Evolutionary conservation across 2,329 filamentous ascomycete species (phyloP), one percentile per base, ranked within the genome.

Genomic region (Fusarium aywerte): DNA sequence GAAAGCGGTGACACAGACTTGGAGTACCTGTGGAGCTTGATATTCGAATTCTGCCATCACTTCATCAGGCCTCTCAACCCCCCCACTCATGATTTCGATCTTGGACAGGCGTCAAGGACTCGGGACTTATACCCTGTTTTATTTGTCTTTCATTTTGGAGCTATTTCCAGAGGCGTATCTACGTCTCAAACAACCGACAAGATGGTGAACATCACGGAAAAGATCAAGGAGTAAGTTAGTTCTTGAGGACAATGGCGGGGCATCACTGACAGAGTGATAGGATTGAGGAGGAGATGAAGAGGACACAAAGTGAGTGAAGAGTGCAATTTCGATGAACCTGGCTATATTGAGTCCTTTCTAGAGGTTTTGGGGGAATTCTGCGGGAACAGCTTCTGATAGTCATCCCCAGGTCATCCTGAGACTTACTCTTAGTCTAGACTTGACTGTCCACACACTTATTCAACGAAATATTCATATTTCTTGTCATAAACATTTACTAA

Each of bases 151-250:
- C 11, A 42, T 64, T 63, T 13, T 27, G 21, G 15, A 45, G n/a
- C n/a, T 52, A 52, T 58, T 53, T 63, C 40, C 36, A 58, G 58
- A 67, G 70, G 48, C 71, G 71, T 62, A 62, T 57, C 56, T 4
- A 58, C 68, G 70, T 67, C 52, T 73, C 53, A 36, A 74, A 74
- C 64, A 65, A 58, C 63, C 68, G 67, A 56, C 80, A 86, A 82
- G 75, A 99, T 99, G 96, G 96, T 98, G 80, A 98, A 98, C 84
- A 99, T 99, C 72, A 98, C 96, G 70, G 96, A 99, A 56, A 98
- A 97, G 87, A 99, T 99, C 84, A 99, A 99, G 86, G 96, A 98
- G 95, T 97, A 81, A 76, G 90, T 78, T 20, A 29, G 20, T 18
- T 31, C 42, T 32, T 35, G 20, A 27, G 23, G 18, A 20, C 16